Percentiles rank a stretch among this genome's conserved stretches.
phyloP scores from a whole-genome alignment of 2,329 filamentous ascomycete genomes.

The Aspergillus ruber region DNA sequence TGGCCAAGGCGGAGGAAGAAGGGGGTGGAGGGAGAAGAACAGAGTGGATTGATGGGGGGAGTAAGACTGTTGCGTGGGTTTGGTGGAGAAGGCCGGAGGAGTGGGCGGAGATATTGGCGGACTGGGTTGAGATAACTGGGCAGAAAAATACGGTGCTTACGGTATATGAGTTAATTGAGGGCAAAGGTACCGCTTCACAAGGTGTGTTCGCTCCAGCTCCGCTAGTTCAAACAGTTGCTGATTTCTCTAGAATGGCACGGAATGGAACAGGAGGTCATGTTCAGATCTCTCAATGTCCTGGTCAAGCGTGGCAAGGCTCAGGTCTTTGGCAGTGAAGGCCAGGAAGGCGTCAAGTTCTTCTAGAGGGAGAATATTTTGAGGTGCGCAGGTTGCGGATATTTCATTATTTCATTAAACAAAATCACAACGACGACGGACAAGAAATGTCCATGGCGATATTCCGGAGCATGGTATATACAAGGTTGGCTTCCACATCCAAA shows the following conservation, averaged over 20 bases:
- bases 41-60: conserved; percentile 54
- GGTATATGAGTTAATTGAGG: conserved; percentile 82
- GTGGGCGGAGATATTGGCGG: conserved; percentile 74
- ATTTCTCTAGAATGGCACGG: conserved; percentile 66
- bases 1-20: conserved; percentile 43
- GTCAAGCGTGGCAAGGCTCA: conserved; percentile 90
- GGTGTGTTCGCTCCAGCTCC: conserved; percentile 42
- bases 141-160: conserved; percentile 87
- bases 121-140: conserved; percentile 79
- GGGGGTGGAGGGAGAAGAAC: conserved; percentile 42
- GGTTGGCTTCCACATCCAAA: not conserved
- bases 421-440: not conserved
- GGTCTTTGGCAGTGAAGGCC: conserved; percentile 83
- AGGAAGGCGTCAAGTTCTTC: conserved; percentile 94
- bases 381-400: not conserved
- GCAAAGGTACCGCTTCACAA: conserved; percentile 68
- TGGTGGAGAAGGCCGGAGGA: conserved; percentile 86
- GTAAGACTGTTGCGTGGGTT: conserved; percentile 60
- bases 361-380: conserved; percentile 33
- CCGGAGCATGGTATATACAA: not conserved
- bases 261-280: conserved; percentile 77
- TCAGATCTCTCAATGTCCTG: conserved; percentile 69
- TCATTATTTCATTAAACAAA: not conserved
- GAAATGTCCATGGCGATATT: not conserved
- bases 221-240: conserved; percentile 2